Base-by-base conservation (phyloP, 75 land plant genomes). In the Cryptomeria japonica region DNA sequence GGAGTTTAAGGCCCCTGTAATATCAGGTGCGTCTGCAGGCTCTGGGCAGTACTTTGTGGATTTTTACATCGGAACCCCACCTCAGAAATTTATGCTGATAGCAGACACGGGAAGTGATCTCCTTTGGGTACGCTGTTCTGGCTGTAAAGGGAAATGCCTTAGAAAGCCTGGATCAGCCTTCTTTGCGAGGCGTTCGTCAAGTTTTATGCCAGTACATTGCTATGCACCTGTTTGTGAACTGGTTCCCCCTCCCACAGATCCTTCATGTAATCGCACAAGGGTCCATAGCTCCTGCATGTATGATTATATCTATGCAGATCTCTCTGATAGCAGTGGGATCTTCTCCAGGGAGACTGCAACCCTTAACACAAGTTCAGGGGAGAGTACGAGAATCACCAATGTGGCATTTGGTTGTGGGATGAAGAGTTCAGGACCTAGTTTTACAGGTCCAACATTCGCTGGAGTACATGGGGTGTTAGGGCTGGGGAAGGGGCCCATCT, bases 31-130 rank as follows among this genome's bases (percentile, higher is more conserved):
- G 39, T 89, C 95, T 61, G 37, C 89, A 83, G 95, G 94, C 82
- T 89, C 93, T 77, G 97, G 97, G 72, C 96, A 94, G 89, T 96
- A 96, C 93, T 90, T 92, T 88, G 92, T 93, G 80, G 90, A 90
- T 86, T 87, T 96, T 75, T 86, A 84, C 75, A 56, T 96, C 32
- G 97, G 97, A 46, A 90, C 94, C 22, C 97, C 97, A 18, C 93
- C 94, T 22, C 95, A 94, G 87, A 51, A 41, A 10, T 90, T 93
- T 83, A 89, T 89, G 83, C 92, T 92, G 70, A 92, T 96, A 51
- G 96, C 93, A 53, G 97, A 96, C 84, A 93, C 96, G 68, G 96
- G 95, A 61, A 91, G 93, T 82, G 97, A 96, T 82, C 90, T 96
- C 36, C 87, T 93, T 68, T 96, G 97, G 97, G 86, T 92, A 53